Evolutionary conservation across 192 early-diverging fungal species (phyloP).

Genomic region (Entomortierella chlamydospora): DNA sequence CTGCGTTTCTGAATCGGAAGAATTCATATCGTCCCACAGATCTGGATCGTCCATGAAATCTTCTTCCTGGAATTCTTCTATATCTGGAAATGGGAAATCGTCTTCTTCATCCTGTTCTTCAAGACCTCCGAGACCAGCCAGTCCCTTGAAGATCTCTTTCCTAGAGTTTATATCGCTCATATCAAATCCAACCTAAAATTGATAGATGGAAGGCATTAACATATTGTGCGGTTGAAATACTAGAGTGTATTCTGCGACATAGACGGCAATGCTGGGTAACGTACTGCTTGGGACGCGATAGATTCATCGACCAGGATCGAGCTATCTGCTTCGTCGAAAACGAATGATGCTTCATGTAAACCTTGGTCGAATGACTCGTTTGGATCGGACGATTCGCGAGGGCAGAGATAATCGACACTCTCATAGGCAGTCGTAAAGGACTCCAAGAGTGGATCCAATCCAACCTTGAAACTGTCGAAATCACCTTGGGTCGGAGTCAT

Average conservation of each 20-base stretch:
- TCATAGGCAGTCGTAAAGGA: constrained; percentile 31
- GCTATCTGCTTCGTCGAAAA: constrained; percentile 35
- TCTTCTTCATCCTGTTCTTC: constrained; percentile 46
- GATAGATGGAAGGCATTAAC: not conserved
- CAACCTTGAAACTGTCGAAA: constrained; percentile 18
- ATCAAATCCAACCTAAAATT: not conserved
- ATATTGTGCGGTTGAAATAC: not conserved
- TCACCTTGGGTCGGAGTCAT: constrained; percentile 24
- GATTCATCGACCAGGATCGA: constrained; percentile 48
- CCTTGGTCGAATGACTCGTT: constrained; percentile 9
- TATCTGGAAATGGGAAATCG: constrained; percentile 13
- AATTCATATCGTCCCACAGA: constrained; percentile 15
- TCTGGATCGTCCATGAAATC: constrained; percentile 36
- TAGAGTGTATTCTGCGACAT: no score
- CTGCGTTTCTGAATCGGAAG: constrained; percentile 7
- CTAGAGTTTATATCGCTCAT: constrained; percentile 21
- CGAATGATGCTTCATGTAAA: constrained; percentile 19
- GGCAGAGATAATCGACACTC: constrained; percentile 29
- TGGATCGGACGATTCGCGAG: not conserved
- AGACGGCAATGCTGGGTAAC: not conserved
- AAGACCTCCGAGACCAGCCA: constrained; percentile 22
- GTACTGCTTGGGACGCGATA: constrained; percentile 39
- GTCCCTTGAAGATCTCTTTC: constrained; percentile 27
- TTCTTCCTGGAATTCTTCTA: constrained; percentile 36
- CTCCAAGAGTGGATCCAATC: constrained; percentile 12